phyloP scores from a whole-genome alignment of 73 alveolate species.

The Paramecium primaurelia region DNA sequence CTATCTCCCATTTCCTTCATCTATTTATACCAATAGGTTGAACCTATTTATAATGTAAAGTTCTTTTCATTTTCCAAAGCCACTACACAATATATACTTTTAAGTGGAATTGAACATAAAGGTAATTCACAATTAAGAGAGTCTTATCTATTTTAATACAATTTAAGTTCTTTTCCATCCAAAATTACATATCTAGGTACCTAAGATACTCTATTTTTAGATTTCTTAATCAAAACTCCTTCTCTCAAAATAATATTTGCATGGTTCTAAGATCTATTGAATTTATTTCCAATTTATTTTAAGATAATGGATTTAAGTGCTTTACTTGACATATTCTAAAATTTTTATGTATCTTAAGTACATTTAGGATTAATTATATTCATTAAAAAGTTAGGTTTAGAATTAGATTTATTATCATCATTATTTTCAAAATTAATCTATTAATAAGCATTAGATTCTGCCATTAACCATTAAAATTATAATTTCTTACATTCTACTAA shows the following conservation, averaged over 20 bases:
- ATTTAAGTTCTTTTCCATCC: slow-evolving; percentile 37
- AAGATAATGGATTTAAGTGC: slow-evolving; percentile 54
- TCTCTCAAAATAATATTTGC: slow-evolving; percentile 41
- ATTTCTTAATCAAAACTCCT: slow-evolving; percentile 40
- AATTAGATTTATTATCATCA: not conserved
- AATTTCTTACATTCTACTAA: slow-evolving; percentile 36
- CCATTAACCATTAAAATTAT: slow-evolving; percentile 57
- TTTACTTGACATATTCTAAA: slow-evolving; percentile 45
- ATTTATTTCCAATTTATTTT: slow-evolving; percentile 31
- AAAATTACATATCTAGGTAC: not conserved
- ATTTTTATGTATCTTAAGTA: not conserved
- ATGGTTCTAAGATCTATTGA: not conserved
- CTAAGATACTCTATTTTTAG: not conserved
- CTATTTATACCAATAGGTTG: slow-evolving; percentile 55
- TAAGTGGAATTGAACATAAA: slow-evolving; percentile 13
- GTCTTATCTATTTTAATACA: not conserved
- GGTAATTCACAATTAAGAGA: not conserved
- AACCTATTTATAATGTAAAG: not conserved
- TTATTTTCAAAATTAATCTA: not conserved
- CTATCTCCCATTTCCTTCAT: slow-evolving; percentile 34
- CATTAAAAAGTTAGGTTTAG: not conserved
- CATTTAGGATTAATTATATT: not conserved
- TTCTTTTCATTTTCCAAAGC: slow-evolving; percentile 30
- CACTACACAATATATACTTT: not conserved
- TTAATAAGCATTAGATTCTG: slow-evolving; percentile 16